Conservation (phyloP, 257 asterid genomes). For the Nicotiana paniculata region DNA sequence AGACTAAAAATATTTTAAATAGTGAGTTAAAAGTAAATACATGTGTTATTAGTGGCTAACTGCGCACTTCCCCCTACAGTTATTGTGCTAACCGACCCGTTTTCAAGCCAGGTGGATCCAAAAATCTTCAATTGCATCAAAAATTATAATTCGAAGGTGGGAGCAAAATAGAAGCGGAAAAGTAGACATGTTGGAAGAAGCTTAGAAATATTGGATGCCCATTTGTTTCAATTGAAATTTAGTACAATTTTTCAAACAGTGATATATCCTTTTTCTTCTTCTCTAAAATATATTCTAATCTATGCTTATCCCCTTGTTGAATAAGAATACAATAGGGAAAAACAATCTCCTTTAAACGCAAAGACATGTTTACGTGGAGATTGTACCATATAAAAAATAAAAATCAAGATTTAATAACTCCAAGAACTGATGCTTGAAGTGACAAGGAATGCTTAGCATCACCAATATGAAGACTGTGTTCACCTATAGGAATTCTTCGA, state of each 20-base stretch:
- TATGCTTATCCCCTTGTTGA: neutral
- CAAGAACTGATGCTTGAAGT: conserved; percentile 38
- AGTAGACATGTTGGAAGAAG: neutral
- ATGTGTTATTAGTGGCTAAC: too few species aligned
- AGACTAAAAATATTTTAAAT: too few species aligned
- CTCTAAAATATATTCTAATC: neutral
- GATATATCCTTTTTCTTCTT: neutral
- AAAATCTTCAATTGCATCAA: too few species aligned
- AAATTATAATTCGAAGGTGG: too few species aligned
- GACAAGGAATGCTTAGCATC: conserved; percentile 53
- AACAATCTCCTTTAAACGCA: neutral
- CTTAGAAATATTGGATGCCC: neutral
- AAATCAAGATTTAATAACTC: conserved; percentile 29
- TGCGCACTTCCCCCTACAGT: too few species aligned
- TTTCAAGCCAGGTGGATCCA: too few species aligned
- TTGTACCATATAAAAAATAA: neutral
- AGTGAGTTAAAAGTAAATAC: too few species aligned
- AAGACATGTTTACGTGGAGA: neutral
- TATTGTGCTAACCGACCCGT: too few species aligned
- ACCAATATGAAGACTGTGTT: conserved; percentile 60
- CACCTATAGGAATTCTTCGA: conserved; percentile 74
- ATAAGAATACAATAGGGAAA: neutral
- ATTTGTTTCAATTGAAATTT: neutral
- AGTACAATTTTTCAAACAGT: neutral
- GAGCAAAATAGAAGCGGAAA: neutral